Conservation (phyloP, 805 yeast species). For the Lipomyces yamanashiensis region DNA sequence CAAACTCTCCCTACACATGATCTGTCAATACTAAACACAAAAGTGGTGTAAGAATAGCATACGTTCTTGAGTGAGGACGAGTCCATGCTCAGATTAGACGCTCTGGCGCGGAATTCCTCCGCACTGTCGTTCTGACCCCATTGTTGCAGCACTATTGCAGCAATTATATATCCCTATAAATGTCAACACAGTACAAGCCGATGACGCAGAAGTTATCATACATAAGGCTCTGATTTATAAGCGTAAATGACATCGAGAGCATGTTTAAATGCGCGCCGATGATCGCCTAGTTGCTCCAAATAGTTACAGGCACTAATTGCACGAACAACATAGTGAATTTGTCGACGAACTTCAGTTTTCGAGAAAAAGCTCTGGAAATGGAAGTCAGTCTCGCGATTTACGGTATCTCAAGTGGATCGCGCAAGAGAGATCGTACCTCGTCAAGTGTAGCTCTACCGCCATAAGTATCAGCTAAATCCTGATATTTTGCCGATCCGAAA, state of each 20-base stretch:
- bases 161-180: constrained; percentile 2
- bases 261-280: constrained; percentile 3
- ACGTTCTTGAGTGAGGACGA: constrained; percentile 2
- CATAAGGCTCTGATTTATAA: constrained; percentile 7
- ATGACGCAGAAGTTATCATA: neutral
- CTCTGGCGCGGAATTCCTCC: neutral
- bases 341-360: constrained; percentile 6
- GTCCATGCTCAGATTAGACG: neutral
- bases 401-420: too few relatives aligned
- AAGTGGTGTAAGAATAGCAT: neutral
- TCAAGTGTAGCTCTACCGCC: constrained; percentile 11
- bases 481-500: neutral
- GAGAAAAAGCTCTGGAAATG: neutral
- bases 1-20: neutral
- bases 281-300: constrained; percentile 10
- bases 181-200: neutral
- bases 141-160: constrained; percentile 6
- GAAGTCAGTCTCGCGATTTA: neutral
- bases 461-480: neutral
- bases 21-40: neutral
- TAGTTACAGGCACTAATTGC: constrained; percentile 11
- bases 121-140: constrained; percentile 8
- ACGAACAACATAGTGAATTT: constrained; percentile 8
- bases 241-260: constrained; percentile 5
- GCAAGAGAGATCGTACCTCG: neutral